A percentile compares a stretch with the other conserved stretches of the same genome.
Evolutionary conservation across 2,329 filamentous ascomycete species (phyloP).

Genomic region (Arthroderma sp.): DNA sequence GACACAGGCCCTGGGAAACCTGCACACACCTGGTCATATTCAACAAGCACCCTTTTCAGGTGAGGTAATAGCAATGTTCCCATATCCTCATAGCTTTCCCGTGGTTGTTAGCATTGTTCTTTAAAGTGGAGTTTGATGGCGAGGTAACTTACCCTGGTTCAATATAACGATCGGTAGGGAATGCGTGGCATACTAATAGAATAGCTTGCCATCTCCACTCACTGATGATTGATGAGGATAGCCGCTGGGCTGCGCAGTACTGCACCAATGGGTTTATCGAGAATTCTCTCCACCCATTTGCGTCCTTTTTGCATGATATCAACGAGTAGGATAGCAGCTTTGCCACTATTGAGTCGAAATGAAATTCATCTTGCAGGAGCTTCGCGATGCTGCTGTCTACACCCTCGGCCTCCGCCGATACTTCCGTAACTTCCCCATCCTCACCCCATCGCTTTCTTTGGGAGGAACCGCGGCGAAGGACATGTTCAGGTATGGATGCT

Average conservation of each 20-base stretch:
- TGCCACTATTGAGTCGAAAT: slow-evolving; percentile 8
- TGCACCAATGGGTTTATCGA: slow-evolving; percentile 11
- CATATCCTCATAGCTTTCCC: too few species aligned
- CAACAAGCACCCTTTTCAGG: not conserved
- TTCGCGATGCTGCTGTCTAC: slow-evolving; percentile 3
- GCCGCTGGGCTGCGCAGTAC: slow-evolving; percentile 5
- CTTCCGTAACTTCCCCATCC: slow-evolving; percentile 7
- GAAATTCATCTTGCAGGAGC: slow-evolving; percentile 7
- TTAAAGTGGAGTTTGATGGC: not conserved
- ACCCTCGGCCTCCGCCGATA: slow-evolving; percentile 7
- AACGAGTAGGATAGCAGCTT: slow-evolving; percentile 10
- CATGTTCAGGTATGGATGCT: slow-evolving; percentile 7
- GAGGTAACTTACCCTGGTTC: slow-evolving; percentile 1
- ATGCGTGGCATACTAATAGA: slow-evolving; percentile 5
- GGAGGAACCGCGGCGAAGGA: slow-evolving; percentile 7
- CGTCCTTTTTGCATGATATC: slow-evolving; percentile 8
- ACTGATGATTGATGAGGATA: not conserved
- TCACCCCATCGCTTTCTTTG: slow-evolving; percentile 5
- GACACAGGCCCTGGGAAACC: not conserved
- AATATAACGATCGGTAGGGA: slow-evolving; percentile 3
- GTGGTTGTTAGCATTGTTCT: too few species aligned
- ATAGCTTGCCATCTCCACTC: slow-evolving; percentile 4
- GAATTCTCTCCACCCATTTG: slow-evolving; percentile 7
- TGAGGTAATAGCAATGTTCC: slow-evolving; percentile 1
- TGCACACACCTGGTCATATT: not conserved